These are phyloP conservation scores for Diplodia scrobiculata DNA, from an alignment of 2,329 filamentous ascomycete species.

Conservation along the genomic window DNA sequence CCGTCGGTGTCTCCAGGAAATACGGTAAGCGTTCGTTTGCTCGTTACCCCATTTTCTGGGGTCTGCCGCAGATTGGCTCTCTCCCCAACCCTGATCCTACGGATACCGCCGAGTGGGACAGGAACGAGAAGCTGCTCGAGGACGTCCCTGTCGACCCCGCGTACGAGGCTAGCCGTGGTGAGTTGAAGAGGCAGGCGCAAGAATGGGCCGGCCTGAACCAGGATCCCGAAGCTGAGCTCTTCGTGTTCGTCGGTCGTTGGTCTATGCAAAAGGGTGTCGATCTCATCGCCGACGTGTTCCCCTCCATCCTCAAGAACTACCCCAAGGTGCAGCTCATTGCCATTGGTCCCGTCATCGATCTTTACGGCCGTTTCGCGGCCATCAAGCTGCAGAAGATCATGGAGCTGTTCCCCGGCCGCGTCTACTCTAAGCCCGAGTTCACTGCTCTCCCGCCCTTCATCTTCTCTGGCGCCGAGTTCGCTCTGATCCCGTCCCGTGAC, in stretches of 20 bases:
- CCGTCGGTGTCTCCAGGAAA: slow-evolving; percentile 68
- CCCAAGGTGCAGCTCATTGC: slow-evolving; percentile 64
- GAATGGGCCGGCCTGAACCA: slow-evolving; percentile 67
- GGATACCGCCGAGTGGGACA: slow-evolving; percentile 63
- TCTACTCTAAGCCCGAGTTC: slow-evolving; percentile 70
- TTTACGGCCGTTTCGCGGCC: slow-evolving; percentile 69
- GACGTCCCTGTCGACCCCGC: slow-evolving; percentile 55
- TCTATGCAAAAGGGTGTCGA: slow-evolving; percentile 70
- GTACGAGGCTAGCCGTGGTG: slow-evolving; percentile 57
- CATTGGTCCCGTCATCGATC: slow-evolving; percentile 66
- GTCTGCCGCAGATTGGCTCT: slow-evolving; percentile 60
- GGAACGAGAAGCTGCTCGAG: slow-evolving; percentile 48
- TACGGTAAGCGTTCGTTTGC: slow-evolving; percentile 68
- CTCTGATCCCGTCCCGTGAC: slow-evolving; percentile 67
- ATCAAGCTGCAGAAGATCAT: slow-evolving; percentile 66
- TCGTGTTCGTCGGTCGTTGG: slow-evolving; percentile 71
- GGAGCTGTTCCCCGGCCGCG: slow-evolving; percentile 65
- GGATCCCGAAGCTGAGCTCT: slow-evolving; percentile 62
- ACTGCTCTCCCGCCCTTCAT: slow-evolving; percentile 67
- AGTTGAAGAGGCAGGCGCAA: slow-evolving; percentile 63
- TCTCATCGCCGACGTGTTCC: slow-evolving; percentile 68
- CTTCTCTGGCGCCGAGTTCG: slow-evolving; percentile 69
- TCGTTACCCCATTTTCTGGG: slow-evolving; percentile 71
- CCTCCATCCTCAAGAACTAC: slow-evolving; percentile 62
- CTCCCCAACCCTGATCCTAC: slow-evolving; percentile 68